Evolutionary conservation across 495 filamentous ascomycete species (phyloP).

Genomic region (Margaritispora aquatica): DNA sequence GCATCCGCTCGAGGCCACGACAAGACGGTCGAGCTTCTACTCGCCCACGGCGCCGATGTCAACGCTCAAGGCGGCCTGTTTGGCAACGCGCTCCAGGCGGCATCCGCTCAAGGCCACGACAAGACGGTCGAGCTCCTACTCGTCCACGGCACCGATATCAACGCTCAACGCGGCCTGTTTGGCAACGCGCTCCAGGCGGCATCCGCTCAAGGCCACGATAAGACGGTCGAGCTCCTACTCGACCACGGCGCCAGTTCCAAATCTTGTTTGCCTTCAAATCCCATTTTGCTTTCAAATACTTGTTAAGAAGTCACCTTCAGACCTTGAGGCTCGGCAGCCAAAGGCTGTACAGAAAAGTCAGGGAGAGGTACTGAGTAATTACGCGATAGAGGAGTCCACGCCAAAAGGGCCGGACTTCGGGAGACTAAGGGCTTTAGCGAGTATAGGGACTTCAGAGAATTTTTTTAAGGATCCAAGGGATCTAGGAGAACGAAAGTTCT

Average conservation of each 20-base stretch:
- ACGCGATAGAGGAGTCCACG: too few relatives aligned
- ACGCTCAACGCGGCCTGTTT: neutral
- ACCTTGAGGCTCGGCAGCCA: too few relatives aligned
- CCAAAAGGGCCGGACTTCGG: too few relatives aligned
- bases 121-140: conserved; percentile 13
- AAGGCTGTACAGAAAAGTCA: too few relatives aligned
- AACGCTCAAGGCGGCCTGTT: conserved; percentile 18
- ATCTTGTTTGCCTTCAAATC: too few relatives aligned
- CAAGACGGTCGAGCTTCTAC: conserved; percentile 8
- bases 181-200: conserved; percentile 3
- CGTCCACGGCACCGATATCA: conserved; percentile 19
- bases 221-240: conserved; percentile 12
- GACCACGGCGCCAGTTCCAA: conserved; percentile 23
- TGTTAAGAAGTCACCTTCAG: too few relatives aligned
- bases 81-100: conserved; percentile 22
- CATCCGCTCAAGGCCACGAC: neutral
- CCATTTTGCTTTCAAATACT: too few relatives aligned
- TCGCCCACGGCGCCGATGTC: conserved; percentile 22
- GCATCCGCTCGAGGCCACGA: neutral
- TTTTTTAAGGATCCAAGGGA: too few relatives aligned
- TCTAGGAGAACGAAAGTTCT: too few relatives aligned
- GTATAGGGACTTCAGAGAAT: too few relatives aligned
- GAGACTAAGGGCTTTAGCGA: too few relatives aligned
- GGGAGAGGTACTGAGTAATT: too few relatives aligned
- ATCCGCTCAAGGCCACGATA: neutral